phyloP scores from a whole-genome alignment of 192 early-diverging fungal species.

The Kappamyces sp. region DNA sequence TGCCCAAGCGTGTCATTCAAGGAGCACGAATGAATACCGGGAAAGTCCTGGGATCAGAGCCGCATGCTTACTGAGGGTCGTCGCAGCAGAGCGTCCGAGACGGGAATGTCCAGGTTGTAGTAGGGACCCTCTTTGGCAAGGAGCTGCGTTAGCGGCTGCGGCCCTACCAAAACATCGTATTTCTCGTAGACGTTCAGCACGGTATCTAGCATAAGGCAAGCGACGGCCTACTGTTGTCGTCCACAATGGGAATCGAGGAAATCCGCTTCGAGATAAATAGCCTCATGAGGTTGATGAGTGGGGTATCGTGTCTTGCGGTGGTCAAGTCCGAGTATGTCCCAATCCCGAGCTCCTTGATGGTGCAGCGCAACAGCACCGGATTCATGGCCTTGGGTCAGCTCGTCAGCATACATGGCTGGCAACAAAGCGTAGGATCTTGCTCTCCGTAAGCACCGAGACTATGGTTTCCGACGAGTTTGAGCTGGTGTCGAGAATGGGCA shows the following conservation, averaged over 20 bases:
- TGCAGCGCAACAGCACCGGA: constrained; percentile 1
- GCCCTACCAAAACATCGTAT: constrained; percentile 83
- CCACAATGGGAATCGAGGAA: constrained; percentile 89
- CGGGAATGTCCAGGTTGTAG: constrained; percentile 76
- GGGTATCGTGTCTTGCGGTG: constrained; percentile 70
- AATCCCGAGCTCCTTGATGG: constrained; percentile 74
- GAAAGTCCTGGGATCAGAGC: constrained; percentile 62
- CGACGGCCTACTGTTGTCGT: constrained; percentile 58
- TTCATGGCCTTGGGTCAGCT: constrained; percentile 9
- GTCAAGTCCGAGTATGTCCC: constrained; percentile 82
- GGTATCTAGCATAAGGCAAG: constrained; percentile 39
- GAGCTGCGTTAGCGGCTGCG: constrained; percentile 35
- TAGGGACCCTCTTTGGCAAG: constrained; percentile 65
- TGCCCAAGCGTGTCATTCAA: constrained; percentile 80
- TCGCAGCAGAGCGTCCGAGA: constrained; percentile 75
- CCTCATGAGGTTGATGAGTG: constrained; percentile 84
- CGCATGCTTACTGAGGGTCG: constrained; percentile 62
- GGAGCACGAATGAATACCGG: constrained; percentile 90
- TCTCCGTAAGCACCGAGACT: constrained; percentile 84
- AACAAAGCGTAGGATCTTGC: constrained; percentile 82
- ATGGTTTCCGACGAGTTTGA: constrained; percentile 72
- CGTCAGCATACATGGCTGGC: constrained; percentile 64
- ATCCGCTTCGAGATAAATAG: constrained; percentile 88
- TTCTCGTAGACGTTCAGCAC: constrained; percentile 96
- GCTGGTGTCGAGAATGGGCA: constrained; percentile 80